phyloP scores from a whole-genome alignment of 139 green algal genomes.

The Micractinium sp. region DNA sequence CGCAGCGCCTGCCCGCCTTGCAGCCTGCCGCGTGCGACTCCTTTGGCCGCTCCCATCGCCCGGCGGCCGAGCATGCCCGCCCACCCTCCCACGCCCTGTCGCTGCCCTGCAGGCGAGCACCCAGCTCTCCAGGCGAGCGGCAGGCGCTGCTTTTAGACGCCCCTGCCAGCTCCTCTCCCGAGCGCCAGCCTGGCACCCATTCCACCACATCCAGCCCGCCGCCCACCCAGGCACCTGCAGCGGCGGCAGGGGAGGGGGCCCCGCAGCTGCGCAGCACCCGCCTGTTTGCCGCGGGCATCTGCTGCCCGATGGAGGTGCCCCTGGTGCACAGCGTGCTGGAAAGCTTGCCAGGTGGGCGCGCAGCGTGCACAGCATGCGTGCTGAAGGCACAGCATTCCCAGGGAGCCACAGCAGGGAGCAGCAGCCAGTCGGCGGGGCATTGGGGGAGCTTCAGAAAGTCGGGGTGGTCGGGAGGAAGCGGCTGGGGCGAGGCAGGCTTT shows the following conservation, averaged over 20 bases:
- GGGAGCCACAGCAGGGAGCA: background rate
- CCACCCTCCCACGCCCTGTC: too few species aligned
- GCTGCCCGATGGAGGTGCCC: constrained; percentile 73
- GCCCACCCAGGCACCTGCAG: background rate
- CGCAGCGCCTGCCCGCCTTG: background rate
- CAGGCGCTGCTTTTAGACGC: background rate
- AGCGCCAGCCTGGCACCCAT: too few species aligned
- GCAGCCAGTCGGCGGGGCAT: background rate
- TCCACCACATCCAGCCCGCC: background rate
- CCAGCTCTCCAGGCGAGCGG: background rate
- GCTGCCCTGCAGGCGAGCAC: background rate
- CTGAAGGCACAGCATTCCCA: background rate
- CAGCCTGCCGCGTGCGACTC: background rate
- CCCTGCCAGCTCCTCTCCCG: too few species aligned
- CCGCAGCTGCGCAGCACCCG: constrained; percentile 17
- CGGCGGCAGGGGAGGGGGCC: background rate
- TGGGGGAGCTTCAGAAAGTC: background rate
- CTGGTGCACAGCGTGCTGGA: constrained; percentile 67
- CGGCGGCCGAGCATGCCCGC: background rate
- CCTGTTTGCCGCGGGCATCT: constrained; percentile 69
- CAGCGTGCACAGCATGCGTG: constrained; percentile 48
- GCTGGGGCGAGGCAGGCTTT: too few species aligned
- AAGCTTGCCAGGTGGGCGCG: constrained; percentile 42
- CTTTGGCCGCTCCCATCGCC: too few species aligned
- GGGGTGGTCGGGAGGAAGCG: too few species aligned